Conservation (phyloP, 257 asterid genomes). For the Hygrophila difformis region DNA sequence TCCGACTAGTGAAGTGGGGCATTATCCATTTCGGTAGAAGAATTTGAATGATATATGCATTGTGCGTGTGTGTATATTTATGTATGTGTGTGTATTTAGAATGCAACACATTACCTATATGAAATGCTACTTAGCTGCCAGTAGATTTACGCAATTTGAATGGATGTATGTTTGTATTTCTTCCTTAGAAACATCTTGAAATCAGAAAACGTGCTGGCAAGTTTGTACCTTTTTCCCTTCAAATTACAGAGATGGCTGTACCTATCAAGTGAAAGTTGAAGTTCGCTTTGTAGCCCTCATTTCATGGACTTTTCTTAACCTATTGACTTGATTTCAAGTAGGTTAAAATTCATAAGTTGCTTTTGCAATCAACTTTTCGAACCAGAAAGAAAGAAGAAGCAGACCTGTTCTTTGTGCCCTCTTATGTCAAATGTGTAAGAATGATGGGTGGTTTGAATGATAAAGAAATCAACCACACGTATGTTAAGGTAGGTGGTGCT, state of each 20-base stretch:
- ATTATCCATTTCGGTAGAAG: slow-evolving; percentile 3
- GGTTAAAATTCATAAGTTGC: slow-evolving; percentile 88
- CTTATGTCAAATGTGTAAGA: slow-evolving; percentile 83
- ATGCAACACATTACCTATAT: no score
- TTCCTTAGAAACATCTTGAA: no score
- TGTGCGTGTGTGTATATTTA: no score
- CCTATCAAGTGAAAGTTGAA: not conserved
- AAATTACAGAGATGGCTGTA: no score
- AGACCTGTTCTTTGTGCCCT: slow-evolving; percentile 82
- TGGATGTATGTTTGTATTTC: no score
- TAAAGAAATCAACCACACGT: slow-evolving; percentile 86
- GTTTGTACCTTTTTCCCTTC: no score
- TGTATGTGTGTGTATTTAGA: no score
- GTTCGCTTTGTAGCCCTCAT: not conserved
- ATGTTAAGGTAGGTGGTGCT: slow-evolving; percentile 58
- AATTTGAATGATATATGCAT: no score
- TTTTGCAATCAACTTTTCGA: slow-evolving; percentile 59
- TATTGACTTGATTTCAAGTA: slow-evolving; percentile 18
- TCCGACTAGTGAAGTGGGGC: not conserved
- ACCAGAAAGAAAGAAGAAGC: slow-evolving; percentile 77
- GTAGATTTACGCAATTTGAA: no score
- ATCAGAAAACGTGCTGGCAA: no score
- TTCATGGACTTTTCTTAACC: not conserved
- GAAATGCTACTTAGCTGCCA: no score
- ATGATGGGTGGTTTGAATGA: slow-evolving; percentile 91